Conservation (phyloP, 768 basidiomycete genomes). For the Termitomyces heimii region DNA sequence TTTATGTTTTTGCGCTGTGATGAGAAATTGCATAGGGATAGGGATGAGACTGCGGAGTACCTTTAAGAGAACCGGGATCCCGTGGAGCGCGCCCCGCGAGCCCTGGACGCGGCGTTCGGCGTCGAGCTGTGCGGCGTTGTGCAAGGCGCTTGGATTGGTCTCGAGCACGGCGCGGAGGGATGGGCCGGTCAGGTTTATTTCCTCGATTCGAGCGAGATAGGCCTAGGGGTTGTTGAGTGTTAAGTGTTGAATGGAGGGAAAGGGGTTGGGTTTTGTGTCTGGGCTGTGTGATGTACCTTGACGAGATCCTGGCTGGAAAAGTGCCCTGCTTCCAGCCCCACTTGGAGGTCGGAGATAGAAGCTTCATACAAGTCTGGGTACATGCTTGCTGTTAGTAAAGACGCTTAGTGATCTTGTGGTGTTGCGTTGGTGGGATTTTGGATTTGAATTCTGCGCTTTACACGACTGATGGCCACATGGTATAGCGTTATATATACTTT, state of each 20-base stretch:
- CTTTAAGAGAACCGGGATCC: slow-evolving; percentile 48
- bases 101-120: slow-evolving; percentile 33
- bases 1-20: no score
- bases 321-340: slow-evolving; percentile 39
- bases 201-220: slow-evolving; percentile 59
- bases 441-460: no score
- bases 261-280: neutral
- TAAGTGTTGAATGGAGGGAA: no score
- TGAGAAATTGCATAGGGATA: no score
- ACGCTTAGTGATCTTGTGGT: no score
- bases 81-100: slow-evolving; percentile 42
- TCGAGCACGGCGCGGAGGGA: slow-evolving; percentile 56
- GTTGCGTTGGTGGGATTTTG: no score
- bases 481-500: no score
- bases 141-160: slow-evolving; percentile 44
- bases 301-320: slow-evolving; percentile 61
- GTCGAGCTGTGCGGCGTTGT: slow-evolving; percentile 46
- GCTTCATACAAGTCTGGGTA: slow-evolving; percentile 60
- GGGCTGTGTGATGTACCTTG: slow-evolving; percentile 32
- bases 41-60: no score
- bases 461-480: neutral
- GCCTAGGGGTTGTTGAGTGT: no score
- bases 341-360: slow-evolving; percentile 47
- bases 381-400: neutral
- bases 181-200: slow-evolving; percentile 58